Evolutionary conservation across 805 yeast genomes (phyloP).

Genomic region (Kregervanrija pseudodelftensis): DNA sequence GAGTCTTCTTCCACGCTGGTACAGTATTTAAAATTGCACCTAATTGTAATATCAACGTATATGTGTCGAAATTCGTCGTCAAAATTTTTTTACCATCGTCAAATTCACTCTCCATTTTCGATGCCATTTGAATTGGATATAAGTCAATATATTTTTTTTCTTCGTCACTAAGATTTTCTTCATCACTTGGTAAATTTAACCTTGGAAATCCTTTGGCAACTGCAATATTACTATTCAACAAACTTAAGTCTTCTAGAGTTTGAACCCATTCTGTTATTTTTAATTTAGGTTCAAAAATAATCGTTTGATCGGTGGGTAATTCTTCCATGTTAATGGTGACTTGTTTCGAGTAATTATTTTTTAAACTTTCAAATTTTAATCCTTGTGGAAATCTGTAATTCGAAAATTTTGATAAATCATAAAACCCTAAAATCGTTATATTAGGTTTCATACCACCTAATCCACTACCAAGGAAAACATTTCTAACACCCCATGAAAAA

Average conservation of each 20-base stretch:
- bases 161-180: slow-evolving; percentile 14
- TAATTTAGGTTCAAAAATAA: slow-evolving; percentile 64
- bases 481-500: slow-evolving; percentile 91
- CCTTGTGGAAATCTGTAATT: slow-evolving; percentile 13
- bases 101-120: slow-evolving; percentile 57
- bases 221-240: slow-evolving; percentile 88
- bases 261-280: slow-evolving; percentile 84
- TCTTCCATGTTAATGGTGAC: slow-evolving; percentile 14
- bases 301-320: slow-evolving; percentile 54
- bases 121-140: slow-evolving; percentile 96
- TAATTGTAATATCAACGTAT: slow-evolving; percentile 84
- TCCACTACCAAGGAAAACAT: slow-evolving; percentile 88
- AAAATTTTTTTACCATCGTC: slow-evolving; percentile 57
- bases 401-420: slow-evolving; percentile 42
- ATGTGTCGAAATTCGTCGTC: slow-evolving; percentile 92
- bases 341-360: slow-evolving; percentile 18
- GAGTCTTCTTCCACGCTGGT: slow-evolving; percentile 82
- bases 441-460: slow-evolving; percentile 99
- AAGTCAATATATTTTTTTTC: slow-evolving; percentile 63
- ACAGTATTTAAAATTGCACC: slow-evolving; percentile 93
- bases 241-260: slow-evolving; percentile 79
- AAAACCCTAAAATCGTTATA: slow-evolving; percentile 86
- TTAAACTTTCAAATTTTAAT: slow-evolving; percentile 20
- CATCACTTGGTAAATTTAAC: slow-evolving; percentile 53
- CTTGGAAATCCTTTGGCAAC: slow-evolving; percentile 81